A percentile compares a stretch with the other conserved stretches of the same genome.
These are phyloP conservation scores for Nannochloris sp. DNA, from an alignment of 139 green algal genomes.

Conservation along the genomic window DNA sequence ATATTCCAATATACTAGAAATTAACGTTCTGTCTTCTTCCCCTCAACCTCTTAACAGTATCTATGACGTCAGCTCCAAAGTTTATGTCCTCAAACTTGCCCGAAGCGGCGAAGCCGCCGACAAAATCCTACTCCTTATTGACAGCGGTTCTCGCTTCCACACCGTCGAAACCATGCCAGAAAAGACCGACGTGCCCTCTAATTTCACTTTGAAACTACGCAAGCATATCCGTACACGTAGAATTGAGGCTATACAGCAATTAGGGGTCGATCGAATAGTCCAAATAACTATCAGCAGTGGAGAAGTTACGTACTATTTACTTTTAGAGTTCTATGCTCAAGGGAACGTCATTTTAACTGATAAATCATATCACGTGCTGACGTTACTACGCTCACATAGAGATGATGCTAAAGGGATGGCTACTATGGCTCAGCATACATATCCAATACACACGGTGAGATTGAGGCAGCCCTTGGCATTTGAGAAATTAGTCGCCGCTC, in stretches of 20 bases:
- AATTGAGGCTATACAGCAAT: conserved; percentile 80
- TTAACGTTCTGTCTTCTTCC: background rate
- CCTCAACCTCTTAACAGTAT: conserved; percentile 60
- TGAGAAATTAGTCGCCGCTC: conserved; percentile 10
- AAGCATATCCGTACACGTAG: conserved; percentile 89
- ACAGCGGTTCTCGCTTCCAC: conserved; percentile 84
- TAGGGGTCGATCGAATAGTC: conserved; percentile 90
- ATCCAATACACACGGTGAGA: conserved; percentile 58
- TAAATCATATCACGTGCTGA: conserved; percentile 80
- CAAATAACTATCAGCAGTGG: conserved; percentile 88
- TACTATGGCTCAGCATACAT: conserved; percentile 65
- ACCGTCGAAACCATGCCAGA: conserved; percentile 66
- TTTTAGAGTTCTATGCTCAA: conserved; percentile 95
- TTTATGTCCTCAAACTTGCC: conserved; percentile 89
- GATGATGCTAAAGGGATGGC: conserved; percentile 81
- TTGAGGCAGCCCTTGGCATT: conserved; percentile 15
- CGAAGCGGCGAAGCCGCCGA: conserved; percentile 84
- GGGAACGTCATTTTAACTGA: conserved; percentile 95
- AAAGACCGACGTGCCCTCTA: conserved; percentile 70
- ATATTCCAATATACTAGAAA: no score
- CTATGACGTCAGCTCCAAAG: conserved; percentile 90
- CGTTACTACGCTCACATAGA: conserved; percentile 83
- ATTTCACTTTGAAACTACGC: conserved; percentile 93
- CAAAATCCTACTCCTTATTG: conserved; percentile 87
- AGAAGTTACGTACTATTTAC: conserved; percentile 73